phyloP scores from a whole-genome alignment of 1,139 yeast genomes.

The Yarrowia galli region DNA sequence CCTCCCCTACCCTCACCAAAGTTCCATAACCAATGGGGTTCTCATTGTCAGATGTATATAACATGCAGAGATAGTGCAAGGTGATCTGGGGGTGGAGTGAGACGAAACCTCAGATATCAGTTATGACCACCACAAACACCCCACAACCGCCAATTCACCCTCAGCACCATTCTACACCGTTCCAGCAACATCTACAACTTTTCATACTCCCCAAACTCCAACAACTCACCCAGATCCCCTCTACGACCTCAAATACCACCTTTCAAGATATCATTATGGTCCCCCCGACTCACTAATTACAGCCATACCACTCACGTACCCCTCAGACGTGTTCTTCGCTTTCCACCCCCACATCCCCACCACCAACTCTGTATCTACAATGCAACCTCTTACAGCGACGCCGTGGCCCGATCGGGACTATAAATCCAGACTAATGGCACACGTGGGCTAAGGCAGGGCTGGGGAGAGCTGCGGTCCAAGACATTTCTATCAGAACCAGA shows the following conservation, averaged over 20 bases:
- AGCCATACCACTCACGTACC: too few species aligned
- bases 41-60: not conserved
- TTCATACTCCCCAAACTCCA: too few species aligned
- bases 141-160: not conserved
- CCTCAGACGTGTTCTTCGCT: not conserved
- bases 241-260: not conserved
- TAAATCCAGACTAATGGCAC: not conserved
- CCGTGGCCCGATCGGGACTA: not conserved
- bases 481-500: too few species aligned
- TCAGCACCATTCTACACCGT: not conserved
- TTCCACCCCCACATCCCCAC: not conserved
- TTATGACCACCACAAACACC: too few species aligned
- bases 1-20: not conserved
- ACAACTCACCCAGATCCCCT: not conserved
- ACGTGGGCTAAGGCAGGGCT: not conserved
- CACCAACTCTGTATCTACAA: not conserved
- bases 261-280: not conserved
- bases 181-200: not conserved
- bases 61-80: not conserved
- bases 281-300: not conserved
- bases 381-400: not conserved
- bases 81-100: not conserved
- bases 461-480: too few species aligned
- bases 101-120: too few species aligned
- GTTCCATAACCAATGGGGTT: constrained; percentile 19